phyloP scores from a whole-genome alignment of 2,329 filamentous ascomycete genomes.

The Ophiocordyceps camponoti-leonardi region DNA sequence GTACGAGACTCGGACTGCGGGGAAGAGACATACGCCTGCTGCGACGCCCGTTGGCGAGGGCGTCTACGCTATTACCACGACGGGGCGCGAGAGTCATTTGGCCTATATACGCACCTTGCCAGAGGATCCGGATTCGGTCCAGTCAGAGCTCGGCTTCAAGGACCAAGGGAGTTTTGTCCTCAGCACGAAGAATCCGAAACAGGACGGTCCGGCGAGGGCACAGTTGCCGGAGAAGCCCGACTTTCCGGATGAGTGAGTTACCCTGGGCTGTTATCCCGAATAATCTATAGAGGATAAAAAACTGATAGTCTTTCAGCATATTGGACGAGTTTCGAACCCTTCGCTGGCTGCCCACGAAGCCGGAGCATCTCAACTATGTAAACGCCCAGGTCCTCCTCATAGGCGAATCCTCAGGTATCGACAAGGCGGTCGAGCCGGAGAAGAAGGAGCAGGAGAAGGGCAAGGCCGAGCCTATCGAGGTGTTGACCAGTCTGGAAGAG shows the following conservation, averaged over 20 bases:
- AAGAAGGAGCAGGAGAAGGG: slow-evolving; percentile 38
- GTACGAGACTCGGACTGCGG: slow-evolving; percentile 61
- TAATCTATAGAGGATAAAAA: neutral
- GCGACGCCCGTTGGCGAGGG: slow-evolving; percentile 69
- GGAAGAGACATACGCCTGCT: slow-evolving; percentile 49
- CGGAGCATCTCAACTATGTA: slow-evolving; percentile 55
- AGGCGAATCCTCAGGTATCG: neutral
- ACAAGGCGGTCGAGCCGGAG: slow-evolving; percentile 35
- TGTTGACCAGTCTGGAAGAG: slow-evolving; percentile 57
- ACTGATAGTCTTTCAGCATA: slow-evolving; percentile 27
- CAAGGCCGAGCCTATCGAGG: slow-evolving; percentile 50
- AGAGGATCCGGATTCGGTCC: slow-evolving; percentile 48
- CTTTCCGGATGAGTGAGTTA: slow-evolving; percentile 36
- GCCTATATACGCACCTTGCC: slow-evolving; percentile 69
- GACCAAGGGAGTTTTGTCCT: slow-evolving; percentile 45
- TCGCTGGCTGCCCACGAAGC: slow-evolving; percentile 58
- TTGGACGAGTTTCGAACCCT: slow-evolving; percentile 53
- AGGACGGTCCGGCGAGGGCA: slow-evolving; percentile 44
- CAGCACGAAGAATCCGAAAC: slow-evolving; percentile 55
- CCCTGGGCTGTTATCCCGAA: no score
- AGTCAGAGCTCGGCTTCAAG: slow-evolving; percentile 57
- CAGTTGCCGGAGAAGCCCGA: slow-evolving; percentile 46
- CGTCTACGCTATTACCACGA: slow-evolving; percentile 65
- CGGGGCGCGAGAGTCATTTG: slow-evolving; percentile 55
- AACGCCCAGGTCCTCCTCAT: slow-evolving; percentile 52